Evolutionary conservation across 352 stramenopile species (phyloP).

Genomic region (Halophytophthora polymorphica): DNA sequence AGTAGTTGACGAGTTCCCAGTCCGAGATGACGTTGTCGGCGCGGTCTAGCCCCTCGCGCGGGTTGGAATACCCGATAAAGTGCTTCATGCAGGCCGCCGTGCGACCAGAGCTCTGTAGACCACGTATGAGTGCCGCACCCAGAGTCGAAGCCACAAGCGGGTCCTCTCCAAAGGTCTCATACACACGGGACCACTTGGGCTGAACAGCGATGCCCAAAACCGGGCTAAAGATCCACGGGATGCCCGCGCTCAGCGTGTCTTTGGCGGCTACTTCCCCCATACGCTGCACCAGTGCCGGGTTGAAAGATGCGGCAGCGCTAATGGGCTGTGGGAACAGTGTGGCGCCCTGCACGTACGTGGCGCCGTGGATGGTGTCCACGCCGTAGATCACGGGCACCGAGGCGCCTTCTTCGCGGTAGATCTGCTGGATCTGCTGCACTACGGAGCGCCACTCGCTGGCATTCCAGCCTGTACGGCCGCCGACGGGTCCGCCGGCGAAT

Average conservation of each 20-base stretch:
- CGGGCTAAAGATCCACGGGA: conserved; percentile 91
- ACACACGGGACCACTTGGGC: conserved; percentile 88
- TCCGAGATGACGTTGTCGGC: conserved; percentile 66
- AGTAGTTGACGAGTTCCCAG: conserved; percentile 73
- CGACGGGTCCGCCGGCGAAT: conserved; percentile 40
- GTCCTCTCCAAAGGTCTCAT: conserved; percentile 93
- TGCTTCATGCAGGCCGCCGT: conserved; percentile 88
- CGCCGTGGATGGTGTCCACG: conserved; percentile 89
- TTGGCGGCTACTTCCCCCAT: conserved; percentile 77
- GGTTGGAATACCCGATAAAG: conserved; percentile 84
- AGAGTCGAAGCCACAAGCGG: conserved; percentile 71
- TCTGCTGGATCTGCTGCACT: conserved; percentile 69
- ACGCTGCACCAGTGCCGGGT: conserved; percentile 59
- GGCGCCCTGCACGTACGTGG: conserved; percentile 83
- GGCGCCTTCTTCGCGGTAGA: conserved; percentile 54
- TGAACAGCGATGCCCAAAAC: conserved; percentile 81
- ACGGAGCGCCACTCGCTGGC: conserved; percentile 61
- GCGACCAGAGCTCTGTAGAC: conserved; percentile 68
- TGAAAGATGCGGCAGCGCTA: conserved; percentile 88
- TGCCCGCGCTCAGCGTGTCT: conserved; percentile 85
- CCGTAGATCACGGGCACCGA: conserved; percentile 80
- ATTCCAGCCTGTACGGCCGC: conserved; percentile 58
- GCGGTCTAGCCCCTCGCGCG: conserved; percentile 61
- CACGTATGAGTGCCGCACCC: conserved; percentile 63
- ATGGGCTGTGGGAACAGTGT: conserved; percentile 87